Percentiles rank a stretch among this genome's conserved stretches.
Evolutionary conservation across 768 basidiomycete species (phyloP).

Genomic region (Phylloporus arenicola): DNA sequence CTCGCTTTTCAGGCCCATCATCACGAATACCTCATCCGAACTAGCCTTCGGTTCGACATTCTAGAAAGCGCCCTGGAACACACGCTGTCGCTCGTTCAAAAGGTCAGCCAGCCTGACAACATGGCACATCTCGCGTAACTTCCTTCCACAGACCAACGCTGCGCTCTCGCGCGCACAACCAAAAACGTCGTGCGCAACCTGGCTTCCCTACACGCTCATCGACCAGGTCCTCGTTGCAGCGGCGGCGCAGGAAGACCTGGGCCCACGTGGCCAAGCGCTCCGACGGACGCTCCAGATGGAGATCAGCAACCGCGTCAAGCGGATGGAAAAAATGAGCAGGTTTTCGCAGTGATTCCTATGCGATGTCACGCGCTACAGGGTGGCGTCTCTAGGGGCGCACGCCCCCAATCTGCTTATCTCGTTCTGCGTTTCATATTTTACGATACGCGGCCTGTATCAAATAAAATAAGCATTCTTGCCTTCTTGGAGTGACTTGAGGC

Average conservation of each 20-base stretch:
- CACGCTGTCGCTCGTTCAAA: slow-evolving; percentile 63
- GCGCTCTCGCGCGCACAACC: slow-evolving; percentile 47
- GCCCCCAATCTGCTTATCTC: not conserved
- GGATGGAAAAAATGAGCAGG: slow-evolving; percentile 60
- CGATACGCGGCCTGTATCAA: not conserved
- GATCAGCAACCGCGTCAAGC: slow-evolving; percentile 58
- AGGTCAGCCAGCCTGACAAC: slow-evolving; percentile 42
- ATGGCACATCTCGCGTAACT: slow-evolving; percentile 4
- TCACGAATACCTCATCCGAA: slow-evolving; percentile 78
- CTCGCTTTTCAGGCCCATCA: slow-evolving; percentile 52
- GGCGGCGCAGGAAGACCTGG: slow-evolving; percentile 45
- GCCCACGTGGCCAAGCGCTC: slow-evolving; percentile 35
- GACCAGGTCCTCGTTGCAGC: slow-evolving; percentile 75
- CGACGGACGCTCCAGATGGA: slow-evolving; percentile 53
- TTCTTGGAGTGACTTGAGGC: not conserved
- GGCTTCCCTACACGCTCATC: slow-evolving; percentile 79
- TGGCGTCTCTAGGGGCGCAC: not conserved
- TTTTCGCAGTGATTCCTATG: slow-evolving; percentile 20
- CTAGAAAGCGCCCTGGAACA: slow-evolving; percentile 73
- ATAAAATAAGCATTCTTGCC: slow-evolving; percentile 4
- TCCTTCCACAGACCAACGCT: slow-evolving; percentile 43
- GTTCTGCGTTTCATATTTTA: slow-evolving; percentile 8
- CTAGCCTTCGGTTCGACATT: slow-evolving; percentile 72
- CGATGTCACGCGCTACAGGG: not conserved
- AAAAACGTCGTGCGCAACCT: slow-evolving; percentile 56